A percentile compares a stretch with the other conserved stretches of the same genome.
These are phyloP conservation scores for Ophiostoma sp. DNA, from an alignment of 2,329 filamentous ascomycete genomes.

Conservation along the genomic window DNA sequence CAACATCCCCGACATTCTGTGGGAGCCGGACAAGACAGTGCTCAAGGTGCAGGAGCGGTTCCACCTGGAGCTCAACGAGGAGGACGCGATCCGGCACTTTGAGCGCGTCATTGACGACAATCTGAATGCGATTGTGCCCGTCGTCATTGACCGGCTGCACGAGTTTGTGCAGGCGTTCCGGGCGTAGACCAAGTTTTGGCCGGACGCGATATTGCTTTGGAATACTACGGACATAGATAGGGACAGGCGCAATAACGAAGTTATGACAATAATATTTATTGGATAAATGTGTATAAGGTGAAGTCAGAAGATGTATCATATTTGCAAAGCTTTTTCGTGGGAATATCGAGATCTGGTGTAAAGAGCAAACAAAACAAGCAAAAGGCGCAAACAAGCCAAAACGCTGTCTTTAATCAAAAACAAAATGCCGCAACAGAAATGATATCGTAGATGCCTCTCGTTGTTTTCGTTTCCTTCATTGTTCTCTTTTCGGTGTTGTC, in stretches of 20 bases:
- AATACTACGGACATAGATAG: neutral
- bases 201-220: neutral
- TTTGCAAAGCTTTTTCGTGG: neutral
- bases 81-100: slow-evolving; percentile 86
- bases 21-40: slow-evolving; percentile 91
- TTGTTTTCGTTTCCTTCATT: neutral
- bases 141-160: slow-evolving; percentile 93
- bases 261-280: neutral
- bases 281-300: neutral
- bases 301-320: neutral
- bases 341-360: neutral
- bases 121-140: slow-evolving; percentile 83
- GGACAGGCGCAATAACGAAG: neutral
- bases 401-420: neutral
- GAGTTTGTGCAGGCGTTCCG: slow-evolving; percentile 90
- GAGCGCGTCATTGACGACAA: slow-evolving; percentile 90
- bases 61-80: slow-evolving; percentile 85
- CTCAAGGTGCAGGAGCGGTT: slow-evolving; percentile 94
- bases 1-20: slow-evolving; percentile 90
- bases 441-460: neutral
- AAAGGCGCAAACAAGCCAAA: neutral
- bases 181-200: slow-evolving; percentile 46
- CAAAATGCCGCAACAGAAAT: neutral
- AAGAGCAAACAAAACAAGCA: neutral
- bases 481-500: neutral